These are phyloP conservation scores for Blastomyces gilchristii DNA, from an alignment of 2,329 filamentous ascomycete species.

Conservation along the genomic window DNA sequence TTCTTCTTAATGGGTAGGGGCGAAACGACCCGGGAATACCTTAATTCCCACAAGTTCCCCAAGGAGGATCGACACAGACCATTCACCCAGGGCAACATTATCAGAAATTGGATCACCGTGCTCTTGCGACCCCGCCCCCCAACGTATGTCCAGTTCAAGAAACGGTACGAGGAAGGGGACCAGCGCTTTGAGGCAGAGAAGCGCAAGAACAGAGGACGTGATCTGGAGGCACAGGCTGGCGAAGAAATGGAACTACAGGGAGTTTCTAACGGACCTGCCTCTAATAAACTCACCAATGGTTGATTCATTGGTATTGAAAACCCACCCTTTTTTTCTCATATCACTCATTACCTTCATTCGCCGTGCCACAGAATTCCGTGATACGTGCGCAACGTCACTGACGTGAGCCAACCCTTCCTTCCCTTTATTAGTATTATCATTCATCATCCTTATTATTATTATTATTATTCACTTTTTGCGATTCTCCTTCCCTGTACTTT, in stretches of 20 bases:
- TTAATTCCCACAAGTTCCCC: conserved; percentile 90
- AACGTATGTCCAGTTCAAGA: conserved; percentile 82
- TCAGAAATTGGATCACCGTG: conserved; percentile 72
- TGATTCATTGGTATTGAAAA: conserved; percentile 5
- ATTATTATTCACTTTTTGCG: neutral
- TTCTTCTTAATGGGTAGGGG: conserved; percentile 81
- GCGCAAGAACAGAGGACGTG: conserved; percentile 41
- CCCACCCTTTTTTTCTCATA: neutral
- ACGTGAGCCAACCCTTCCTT: neutral
- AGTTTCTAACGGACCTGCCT: conserved; percentile 28
- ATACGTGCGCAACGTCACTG: neutral
- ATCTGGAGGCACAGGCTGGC: conserved; percentile 43
- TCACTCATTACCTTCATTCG: neutral
- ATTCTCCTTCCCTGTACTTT: neutral
- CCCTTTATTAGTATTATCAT: neutral
- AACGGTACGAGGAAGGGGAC: conserved; percentile 64
- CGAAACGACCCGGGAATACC: conserved; percentile 91
- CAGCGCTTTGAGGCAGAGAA: conserved; percentile 62
- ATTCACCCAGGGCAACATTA: conserved; percentile 66
- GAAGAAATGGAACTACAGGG: conserved; percentile 61
- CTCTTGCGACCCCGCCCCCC: conserved; percentile 74
- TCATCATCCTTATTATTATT: neutral
- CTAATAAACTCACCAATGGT: conserved; percentile 1
- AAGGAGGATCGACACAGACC: conserved; percentile 86
- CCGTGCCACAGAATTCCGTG: neutral